Evolutionary conservation across 2,329 filamentous ascomycete genomes (phyloP).

Genomic region (Xylaria sp.): DNA sequence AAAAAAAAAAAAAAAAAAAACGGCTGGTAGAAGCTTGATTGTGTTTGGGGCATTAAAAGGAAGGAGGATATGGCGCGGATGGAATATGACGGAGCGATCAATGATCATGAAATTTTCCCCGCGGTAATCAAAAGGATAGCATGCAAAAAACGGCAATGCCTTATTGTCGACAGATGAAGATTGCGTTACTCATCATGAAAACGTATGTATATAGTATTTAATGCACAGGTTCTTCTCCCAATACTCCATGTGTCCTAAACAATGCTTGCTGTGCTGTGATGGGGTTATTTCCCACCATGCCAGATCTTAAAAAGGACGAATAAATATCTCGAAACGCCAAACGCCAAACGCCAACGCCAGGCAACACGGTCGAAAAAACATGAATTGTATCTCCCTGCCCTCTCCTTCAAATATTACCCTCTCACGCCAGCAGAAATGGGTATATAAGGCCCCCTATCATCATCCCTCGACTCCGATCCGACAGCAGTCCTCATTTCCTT

Average conservation of each 20-base stretch:
- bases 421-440: conserved; percentile 36
- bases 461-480: background rate
- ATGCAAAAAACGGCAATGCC: background rate
- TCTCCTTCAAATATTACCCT: background rate
- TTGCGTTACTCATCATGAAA: background rate
- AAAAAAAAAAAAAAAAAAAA: no score
- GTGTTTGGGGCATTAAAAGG: conserved; percentile 11
- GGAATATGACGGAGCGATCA: conserved; percentile 5
- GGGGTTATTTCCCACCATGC: background rate
- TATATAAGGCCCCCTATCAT: conserved; percentile 47
- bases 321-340: conserved; percentile 6
- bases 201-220: conserved; percentile 13
- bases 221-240: background rate
- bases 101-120: background rate
- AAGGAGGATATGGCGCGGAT: conserved; percentile 21
- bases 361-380: background rate
- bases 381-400: no score
- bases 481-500: conserved; percentile 34
- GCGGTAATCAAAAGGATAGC: conserved; percentile 1
- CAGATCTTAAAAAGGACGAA: background rate
- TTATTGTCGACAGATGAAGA: background rate
- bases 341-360: conserved; percentile 33
- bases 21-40: conserved; percentile 5
- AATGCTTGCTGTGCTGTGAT: background rate
- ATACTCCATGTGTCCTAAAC: background rate